These are phyloP conservation scores for Epichloe hybrida DNA, from an alignment of 2,329 filamentous ascomycete species.

Conservation along the genomic window DNA sequence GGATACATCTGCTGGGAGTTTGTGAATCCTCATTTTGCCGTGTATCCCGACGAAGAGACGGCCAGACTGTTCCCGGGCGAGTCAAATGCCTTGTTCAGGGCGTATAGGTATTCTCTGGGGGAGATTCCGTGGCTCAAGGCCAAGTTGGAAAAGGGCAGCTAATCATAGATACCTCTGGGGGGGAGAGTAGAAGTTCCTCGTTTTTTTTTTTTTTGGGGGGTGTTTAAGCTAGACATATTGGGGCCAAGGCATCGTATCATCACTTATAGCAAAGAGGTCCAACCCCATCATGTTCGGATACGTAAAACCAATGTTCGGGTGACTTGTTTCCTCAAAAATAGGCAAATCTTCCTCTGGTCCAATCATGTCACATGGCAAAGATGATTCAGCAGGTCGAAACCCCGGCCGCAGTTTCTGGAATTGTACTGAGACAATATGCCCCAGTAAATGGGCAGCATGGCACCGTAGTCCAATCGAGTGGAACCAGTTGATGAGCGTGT, in stretches of 20 bases:
- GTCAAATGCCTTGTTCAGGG: slow-evolving; percentile 16
- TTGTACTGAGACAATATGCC: slow-evolving; percentile 12
- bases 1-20: slow-evolving; percentile 18
- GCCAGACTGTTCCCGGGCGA: slow-evolving; percentile 15
- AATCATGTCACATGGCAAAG: background rate
- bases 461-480: slow-evolving; percentile 12
- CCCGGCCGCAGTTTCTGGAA: slow-evolving; percentile 9
- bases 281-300: background rate
- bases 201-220: background rate
- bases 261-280: background rate
- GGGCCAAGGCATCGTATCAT: background rate
- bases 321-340: background rate
- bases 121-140: slow-evolving; percentile 16
- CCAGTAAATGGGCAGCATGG: slow-evolving; percentile 13
- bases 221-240: background rate
- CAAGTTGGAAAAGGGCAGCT: background rate
- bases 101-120: slow-evolving; percentile 13
- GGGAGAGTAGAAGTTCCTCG: background rate
- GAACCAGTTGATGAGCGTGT: slow-evolving; percentile 12
- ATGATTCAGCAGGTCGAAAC: background rate
- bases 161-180: too few relatives aligned
- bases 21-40: slow-evolving; percentile 15
- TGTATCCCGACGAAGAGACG: slow-evolving; percentile 13
- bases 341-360: background rate
- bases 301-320: background rate